Conservation (phyloP, 305 asterid genomes). For the Stenogyne calaminthoides region DNA sequence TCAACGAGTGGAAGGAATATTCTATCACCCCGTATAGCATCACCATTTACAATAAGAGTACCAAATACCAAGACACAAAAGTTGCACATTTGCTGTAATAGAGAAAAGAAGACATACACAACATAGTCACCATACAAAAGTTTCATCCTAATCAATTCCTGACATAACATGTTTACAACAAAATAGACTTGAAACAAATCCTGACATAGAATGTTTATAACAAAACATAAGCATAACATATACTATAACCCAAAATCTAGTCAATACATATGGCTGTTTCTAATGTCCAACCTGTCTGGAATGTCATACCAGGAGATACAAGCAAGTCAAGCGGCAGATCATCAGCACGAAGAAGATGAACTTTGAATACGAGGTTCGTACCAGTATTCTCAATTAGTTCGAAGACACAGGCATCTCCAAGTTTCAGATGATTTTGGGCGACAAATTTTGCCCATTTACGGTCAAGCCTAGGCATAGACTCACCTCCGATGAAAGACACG, state of each 20-base stretch:
- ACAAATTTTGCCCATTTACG: slow-evolving; percentile 37
- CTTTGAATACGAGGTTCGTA: slow-evolving; percentile 31
- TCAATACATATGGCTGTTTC: slow-evolving; percentile 35
- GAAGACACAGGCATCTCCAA: slow-evolving; percentile 54
- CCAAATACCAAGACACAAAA: too few relatives aligned
- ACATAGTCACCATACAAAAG: too few relatives aligned
- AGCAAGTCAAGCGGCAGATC: background rate
- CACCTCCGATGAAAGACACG: background rate
- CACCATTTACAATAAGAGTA: too few relatives aligned
- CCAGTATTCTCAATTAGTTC: slow-evolving; percentile 39
- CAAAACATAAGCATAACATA: background rate
- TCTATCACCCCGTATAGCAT: too few relatives aligned
- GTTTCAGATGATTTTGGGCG: slow-evolving; percentile 39
- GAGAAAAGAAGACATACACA: too few relatives aligned
- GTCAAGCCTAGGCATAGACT: slow-evolving; percentile 14
- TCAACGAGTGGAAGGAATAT: too few relatives aligned
- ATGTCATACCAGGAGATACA: slow-evolving; percentile 19
- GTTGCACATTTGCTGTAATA: too few relatives aligned
- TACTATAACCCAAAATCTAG: slow-evolving; percentile 4
- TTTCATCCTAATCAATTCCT: background rate
- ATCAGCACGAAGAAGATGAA: slow-evolving; percentile 32
- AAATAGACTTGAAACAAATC: background rate
- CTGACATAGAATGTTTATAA: background rate
- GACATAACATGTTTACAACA: background rate
- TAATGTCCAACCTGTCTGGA: background rate